These are phyloP conservation scores for Verticillium tricorpus DNA, from an alignment of 2,329 filamentous ascomycete species.

Conservation along the genomic window DNA sequence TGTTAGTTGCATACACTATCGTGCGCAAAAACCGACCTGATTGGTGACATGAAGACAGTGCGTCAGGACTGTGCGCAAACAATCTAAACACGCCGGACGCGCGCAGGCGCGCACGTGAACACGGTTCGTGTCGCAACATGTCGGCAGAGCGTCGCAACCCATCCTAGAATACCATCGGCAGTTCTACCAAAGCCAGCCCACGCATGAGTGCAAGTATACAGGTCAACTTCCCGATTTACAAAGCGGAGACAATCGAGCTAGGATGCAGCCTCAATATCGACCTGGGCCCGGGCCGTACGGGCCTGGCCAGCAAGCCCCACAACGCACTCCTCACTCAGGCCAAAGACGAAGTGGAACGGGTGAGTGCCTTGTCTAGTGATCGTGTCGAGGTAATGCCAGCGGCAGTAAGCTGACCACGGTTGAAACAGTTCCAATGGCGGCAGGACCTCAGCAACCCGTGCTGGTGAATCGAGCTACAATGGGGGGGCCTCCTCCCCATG, in stretches of 20 bases:
- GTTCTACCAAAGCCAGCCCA: not conserved
- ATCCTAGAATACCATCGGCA: not conserved
- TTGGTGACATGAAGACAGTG: too few relatives aligned
- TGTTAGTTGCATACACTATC: too few relatives aligned
- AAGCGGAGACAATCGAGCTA: constrained; percentile 10
- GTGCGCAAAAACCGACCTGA: too few relatives aligned
- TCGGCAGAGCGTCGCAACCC: too few relatives aligned
- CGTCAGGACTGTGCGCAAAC: too few relatives aligned
- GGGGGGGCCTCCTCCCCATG: not conserved
- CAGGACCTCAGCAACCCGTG: not conserved
- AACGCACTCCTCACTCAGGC: constrained; percentile 42
- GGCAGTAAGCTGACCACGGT: not conserved
- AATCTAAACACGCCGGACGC: too few relatives aligned
- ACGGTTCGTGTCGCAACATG: too few relatives aligned
- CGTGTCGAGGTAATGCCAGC: not conserved
- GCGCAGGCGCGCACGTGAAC: too few relatives aligned
- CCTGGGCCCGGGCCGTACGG: constrained; percentile 31
- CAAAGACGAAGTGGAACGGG: constrained; percentile 51
- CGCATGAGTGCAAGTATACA: not conserved
- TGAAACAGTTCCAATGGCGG: not conserved
- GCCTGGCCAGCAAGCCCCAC: constrained; percentile 38
- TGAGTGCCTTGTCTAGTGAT: constrained; percentile 26
- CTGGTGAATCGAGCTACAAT: not conserved
- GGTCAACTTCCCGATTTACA: not conserved
- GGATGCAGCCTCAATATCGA: constrained; percentile 47